A percentile compares a stretch with the other conserved stretches of the same genome.
These are phyloP conservation scores for Eucalyptus caleyi DNA, from an alignment of 345 rosid genomes.

Conservation along the genomic window DNA sequence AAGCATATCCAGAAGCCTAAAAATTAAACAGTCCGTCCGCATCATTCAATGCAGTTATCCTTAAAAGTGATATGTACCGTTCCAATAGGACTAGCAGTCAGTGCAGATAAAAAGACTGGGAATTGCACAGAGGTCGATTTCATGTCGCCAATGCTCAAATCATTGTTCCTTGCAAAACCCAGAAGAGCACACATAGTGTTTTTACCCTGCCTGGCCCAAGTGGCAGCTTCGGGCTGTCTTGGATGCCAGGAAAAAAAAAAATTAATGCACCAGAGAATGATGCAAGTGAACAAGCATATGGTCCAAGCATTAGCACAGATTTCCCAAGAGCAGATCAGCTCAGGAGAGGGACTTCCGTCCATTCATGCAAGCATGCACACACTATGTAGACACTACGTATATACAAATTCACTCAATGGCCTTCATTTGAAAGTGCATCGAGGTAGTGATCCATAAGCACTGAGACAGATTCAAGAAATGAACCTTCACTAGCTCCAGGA, in stretches of 20 bases:
- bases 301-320: not conserved
- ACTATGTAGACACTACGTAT: not conserved
- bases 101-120: not conserved
- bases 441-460: conserved; percentile 44
- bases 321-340: not conserved
- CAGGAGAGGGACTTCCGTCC: not conserved
- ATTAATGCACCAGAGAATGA: not conserved
- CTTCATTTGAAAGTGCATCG: conserved; percentile 9
- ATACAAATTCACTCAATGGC: not conserved
- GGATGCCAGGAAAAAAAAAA: not conserved
- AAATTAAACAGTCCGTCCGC: not conserved
- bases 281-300: not conserved
- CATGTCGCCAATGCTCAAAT: not conserved
- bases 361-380: not conserved
- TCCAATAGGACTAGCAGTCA: not conserved
- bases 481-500: conserved; percentile 40
- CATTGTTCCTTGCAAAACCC: not conserved
- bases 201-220: not conserved
- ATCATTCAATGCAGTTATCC: not conserved
- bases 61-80: not conserved
- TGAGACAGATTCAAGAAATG: conserved; percentile 37
- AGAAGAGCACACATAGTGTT: not conserved
- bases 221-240: not conserved
- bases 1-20: not conserved
- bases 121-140: not conserved